Evolutionary conservation across 306 rosid species (phyloP), one percentile per base, ranked within the genome.

Genomic region (Quercus rubra): DNA sequence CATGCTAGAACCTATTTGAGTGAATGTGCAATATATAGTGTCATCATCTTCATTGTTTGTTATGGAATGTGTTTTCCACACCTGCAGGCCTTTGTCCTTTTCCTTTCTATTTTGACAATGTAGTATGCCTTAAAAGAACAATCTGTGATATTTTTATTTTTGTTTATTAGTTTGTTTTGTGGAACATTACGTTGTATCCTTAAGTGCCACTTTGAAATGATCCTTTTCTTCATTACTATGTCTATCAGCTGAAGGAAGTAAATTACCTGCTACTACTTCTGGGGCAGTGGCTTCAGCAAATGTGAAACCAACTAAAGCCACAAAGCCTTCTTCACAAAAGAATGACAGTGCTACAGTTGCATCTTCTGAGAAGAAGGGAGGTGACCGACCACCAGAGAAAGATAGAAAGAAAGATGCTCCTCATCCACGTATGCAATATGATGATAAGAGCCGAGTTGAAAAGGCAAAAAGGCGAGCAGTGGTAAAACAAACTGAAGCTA

Each of bases 331-430:
- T 18, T 30, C 80, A 6, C 91, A 79, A 27, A 88, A 88, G 76
- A 70, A 55, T 79, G 92, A 88, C 52, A 86, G 13, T 84, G 78
- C 82, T 77, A 25, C 85, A 51, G 85, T 83, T 83, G 88, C 84
- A 52, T 86, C 75, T 49, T 46, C 87, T 67, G 92, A 88, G 76
- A 88, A 86, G 74, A 88, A 86, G 77, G 90, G 87, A 35, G 70
- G 80, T 84, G 92, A 88, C 61, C 64, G 83, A 57, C 87, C 79
- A 18, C 80, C 78, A 56, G 92, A 88, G 59, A 88, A 88, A 72
- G 91, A 88, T 43, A 88, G 92, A 80, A 88, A 88, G 83, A 88
- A 86, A 77, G 92, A 88, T 86, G 92, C 68, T 57, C 92, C 92
- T 77, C 92, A 86, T 71, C 92, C 92, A 71, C 89, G 92, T 61